Evolutionary conservation across 345 rosid species (phyloP), one percentile per base, ranked within the genome.

Genomic region (Eucalyptus pauciflora): DNA sequence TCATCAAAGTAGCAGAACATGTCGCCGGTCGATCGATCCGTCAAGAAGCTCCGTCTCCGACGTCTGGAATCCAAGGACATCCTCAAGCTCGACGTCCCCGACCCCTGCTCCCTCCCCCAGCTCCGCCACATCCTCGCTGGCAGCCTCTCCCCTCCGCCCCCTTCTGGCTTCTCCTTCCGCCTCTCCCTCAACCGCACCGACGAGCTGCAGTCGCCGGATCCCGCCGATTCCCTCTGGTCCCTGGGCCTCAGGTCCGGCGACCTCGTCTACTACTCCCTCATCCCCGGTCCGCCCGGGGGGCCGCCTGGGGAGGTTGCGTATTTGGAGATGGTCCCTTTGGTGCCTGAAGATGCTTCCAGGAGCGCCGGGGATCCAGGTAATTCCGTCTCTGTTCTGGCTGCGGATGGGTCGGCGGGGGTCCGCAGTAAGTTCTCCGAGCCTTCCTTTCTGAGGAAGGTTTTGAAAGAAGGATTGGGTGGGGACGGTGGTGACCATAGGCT

Each of bases 111-210:
- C 56, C 87, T 94, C 71, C 87, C 85, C 5, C 93, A 93, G 48
- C 97, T 96, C 87, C 91, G 86, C 58, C 92, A 89, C 86, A 33
- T 62, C 64, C 93, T 95, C 51, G 85, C 49, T 31, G 50, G 52
- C 33, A 52, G 49, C 64, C 86, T 50, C 48, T 27, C 62, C 52
- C 85, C 89, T 43, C 86, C 86, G 37, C 49, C 89, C 7, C 71
- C 86, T 48, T 25, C 88, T 8, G 18, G 50, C 51, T 79, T 79
- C 87, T 69, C 89, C 83, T 91, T 96, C 86, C 94, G 58, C 54
- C 88, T 97, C 62, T 97, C 98, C 10, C 98, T 94, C 91, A 96
- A 96, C 90, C 90, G 96, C 51, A 95, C 91, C 86, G 94, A 96
- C 88, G 96, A 93, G 88, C 96, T 96, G 76, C 86, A 45, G 49